Evolutionary conservation across 2,329 filamentous ascomycete species (phyloP), one percentile per base, ranked within the genome.

Genomic region (Colletotrichum navitas): DNA sequence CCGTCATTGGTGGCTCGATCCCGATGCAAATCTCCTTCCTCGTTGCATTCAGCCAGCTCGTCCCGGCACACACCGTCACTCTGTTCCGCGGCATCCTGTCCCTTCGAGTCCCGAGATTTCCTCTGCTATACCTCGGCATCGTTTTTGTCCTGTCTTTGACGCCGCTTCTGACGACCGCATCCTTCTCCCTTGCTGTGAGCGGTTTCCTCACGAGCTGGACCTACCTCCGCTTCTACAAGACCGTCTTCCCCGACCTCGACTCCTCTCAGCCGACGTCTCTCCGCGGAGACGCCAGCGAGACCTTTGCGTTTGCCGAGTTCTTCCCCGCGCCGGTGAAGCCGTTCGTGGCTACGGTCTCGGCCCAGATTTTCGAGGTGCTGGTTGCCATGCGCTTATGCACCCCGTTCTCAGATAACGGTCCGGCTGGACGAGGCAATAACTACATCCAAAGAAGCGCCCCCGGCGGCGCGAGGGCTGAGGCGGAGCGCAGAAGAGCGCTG

Each of bases 41-140:
- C 73, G 94, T 98, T 77, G 94, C 95, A 66, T 97, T 98, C 83
- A 98, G 97, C 83, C 96, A 99, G 83, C 93, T 99, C 61, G 93
- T 98, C 45, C 96, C 96, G 29, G 95, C 97, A 73, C 96, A 99
- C 82, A 99, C 96, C 14, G 95, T 98, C 64, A 96, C 95, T 5
- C 89, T 99, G 70, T 95, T 97, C 84, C 92, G 93, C 74, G 94
- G 94, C 74, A 85, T 97, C 73, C 81, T 98, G 71, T 97, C 96
- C 72, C 90, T 98, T 81, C 93, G 95, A 76, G 94, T 99, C 66
- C 90, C 90, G 24, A 85, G 88, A 59, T 90, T 91, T 76, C 90
- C 89, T 14, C 84, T 97, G 84, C 74, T 96, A 83, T 86, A 93
- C 90, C 80, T 97, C 87, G 85, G 90, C 87, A 74, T 93, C 68